Percentiles rank a stretch among this genome's conserved stretches.
These are phyloP conservation scores for Haematococcus lacustris DNA, from an alignment of 139 green algal species.

Conservation along the genomic window DNA sequence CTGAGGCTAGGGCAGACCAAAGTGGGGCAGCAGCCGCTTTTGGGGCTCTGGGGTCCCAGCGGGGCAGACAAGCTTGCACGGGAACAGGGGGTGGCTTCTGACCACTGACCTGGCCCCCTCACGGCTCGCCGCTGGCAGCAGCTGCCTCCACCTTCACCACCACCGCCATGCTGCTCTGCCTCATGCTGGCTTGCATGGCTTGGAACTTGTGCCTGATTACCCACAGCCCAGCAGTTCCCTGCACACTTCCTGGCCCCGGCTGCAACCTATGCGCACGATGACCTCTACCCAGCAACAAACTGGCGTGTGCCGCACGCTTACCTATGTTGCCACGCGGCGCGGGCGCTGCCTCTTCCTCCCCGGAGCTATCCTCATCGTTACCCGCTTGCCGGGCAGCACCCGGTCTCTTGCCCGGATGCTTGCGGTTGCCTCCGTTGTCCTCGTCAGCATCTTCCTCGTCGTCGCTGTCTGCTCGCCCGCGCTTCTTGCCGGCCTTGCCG, in stretches of 20 bases:
- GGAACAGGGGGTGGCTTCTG: no score
- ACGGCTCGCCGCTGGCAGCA: no score
- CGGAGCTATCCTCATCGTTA: background rate
- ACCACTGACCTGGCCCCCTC: background rate
- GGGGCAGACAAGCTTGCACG: no score
- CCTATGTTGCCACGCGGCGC: background rate
- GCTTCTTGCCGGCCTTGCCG: background rate
- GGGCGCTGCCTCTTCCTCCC: background rate
- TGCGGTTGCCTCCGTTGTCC: constrained; percentile 14
- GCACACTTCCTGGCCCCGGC: background rate
- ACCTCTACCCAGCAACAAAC: background rate
- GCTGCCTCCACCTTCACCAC: no score
- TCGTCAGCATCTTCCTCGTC: constrained; percentile 17
- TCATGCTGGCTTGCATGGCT: no score
- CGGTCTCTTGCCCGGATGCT: constrained; percentile 7
- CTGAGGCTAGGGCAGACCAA: background rate
- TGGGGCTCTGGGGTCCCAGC: no score
- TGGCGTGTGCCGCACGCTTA: background rate
- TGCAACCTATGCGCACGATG: background rate
- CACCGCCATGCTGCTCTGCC: no score
- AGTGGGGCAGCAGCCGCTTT: background rate
- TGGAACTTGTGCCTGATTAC: no score
- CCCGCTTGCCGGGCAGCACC: background rate
- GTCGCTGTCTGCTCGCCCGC: background rate
- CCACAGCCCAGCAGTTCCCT: background rate